Base-by-base conservation (phyloP, 345 rosid genomes). In the Populus nigra region DNA sequence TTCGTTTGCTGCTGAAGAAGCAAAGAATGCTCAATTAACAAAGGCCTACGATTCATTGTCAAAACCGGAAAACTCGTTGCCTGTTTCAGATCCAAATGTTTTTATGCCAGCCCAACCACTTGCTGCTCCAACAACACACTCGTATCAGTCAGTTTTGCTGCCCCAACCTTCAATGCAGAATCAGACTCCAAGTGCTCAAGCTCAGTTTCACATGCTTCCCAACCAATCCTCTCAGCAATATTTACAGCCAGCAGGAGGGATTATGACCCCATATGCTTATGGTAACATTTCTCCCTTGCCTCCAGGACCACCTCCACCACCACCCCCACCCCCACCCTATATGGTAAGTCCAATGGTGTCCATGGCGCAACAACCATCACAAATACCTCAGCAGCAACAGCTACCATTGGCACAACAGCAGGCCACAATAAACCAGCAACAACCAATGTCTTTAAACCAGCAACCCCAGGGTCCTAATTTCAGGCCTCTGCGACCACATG, bases 1-100 rank as follows among this genome's bases (percentile, higher is more conserved):
- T 18, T 82, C 98, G 27, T 92, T 96, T 74, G 98, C 99, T 17
- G 99, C 98, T 9, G 91, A 93, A 87, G 94, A 92, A 78, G 97
- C 98, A 31, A 88, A 89, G 82, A 91, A 77, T 73, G 92, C 90
- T 20, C 86, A 85, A 61, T 82, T 93, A 36, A 80, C 84, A 0
- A 79, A 79, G 38, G 73, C 73, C 29, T 77, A 66, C 0, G 83
- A 81, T 65, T 43, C 88, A 45, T 22, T 78, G 69, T 73, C 83
- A 7, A 88, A 91, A 79, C 53, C 91, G 33, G 91, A 91, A 22
- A 84, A 71, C 49, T 65, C 89, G 2, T 67, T 85, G 50, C 63
- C 89, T 1, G 81, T 77, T 57, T 76, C 91, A 75, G 94, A 91
- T 82, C 76, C 86, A 41, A 83, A 66, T 57, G 69, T 81, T 57